A percentile compares a stretch with the other conserved stretches of the same genome.
These are phyloP conservation scores for Colletotrichum salicis DNA, from an alignment of 2,329 filamentous ascomycete species.

Conservation along the genomic window DNA sequence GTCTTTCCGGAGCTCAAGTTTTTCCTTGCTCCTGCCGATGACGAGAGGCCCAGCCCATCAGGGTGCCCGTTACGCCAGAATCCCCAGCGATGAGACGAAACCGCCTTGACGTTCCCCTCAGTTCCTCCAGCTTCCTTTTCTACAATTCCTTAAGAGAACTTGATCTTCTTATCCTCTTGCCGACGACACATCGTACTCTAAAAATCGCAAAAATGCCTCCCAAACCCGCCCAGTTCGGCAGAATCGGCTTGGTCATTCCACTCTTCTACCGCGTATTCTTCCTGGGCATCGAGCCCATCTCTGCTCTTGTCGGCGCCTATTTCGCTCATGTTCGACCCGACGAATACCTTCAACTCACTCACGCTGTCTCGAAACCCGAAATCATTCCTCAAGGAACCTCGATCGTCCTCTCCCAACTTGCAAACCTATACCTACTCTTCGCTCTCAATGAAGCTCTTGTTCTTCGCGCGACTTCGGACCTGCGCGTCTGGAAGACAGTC, in stretches of 20 bases:
- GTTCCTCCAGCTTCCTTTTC: not conserved
- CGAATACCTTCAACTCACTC: slow-evolving; percentile 72
- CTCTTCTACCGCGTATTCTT: slow-evolving; percentile 77
- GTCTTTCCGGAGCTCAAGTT: slow-evolving; percentile 20
- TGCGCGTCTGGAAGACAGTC: slow-evolving; percentile 76
- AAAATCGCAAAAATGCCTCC: slow-evolving; percentile 33
- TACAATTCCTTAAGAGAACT: not conserved
- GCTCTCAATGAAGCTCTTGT: slow-evolving; percentile 81
- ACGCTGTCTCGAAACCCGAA: slow-evolving; percentile 61
- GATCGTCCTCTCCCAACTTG: slow-evolving; percentile 78
- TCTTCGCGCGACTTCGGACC: slow-evolving; percentile 74
- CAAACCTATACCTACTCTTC: slow-evolving; percentile 82
- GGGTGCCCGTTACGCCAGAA: slow-evolving; percentile 30
- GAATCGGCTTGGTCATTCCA: slow-evolving; percentile 61
- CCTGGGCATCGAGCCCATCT: slow-evolving; percentile 74
- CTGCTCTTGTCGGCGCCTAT: slow-evolving; percentile 63
- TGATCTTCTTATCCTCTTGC: not conserved
- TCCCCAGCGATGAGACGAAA: slow-evolving; percentile 29
- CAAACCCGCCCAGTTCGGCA: slow-evolving; percentile 27
- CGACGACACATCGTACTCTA: not conserved
- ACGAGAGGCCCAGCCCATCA: slow-evolving; percentile 23
- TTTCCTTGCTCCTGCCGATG: slow-evolving; percentile 19
- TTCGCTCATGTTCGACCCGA: slow-evolving; percentile 60
- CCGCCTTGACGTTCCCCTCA: slow-evolving; percentile 9
- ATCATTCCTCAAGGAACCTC: slow-evolving; percentile 68